Base-by-base conservation (phyloP, 306 rosid genomes). In the Vigna trinervia region DNA sequence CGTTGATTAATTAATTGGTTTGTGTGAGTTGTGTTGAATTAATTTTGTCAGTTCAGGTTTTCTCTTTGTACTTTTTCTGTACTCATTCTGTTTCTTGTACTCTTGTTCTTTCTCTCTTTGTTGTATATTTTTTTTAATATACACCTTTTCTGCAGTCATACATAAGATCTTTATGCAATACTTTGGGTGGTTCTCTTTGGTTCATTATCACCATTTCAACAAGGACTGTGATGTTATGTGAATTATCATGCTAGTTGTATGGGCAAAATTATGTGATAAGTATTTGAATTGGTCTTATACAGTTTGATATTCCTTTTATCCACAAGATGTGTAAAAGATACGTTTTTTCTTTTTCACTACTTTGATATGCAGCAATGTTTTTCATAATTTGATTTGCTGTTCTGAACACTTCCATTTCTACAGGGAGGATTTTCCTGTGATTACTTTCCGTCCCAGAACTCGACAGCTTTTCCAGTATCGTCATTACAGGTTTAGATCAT, bases 391-490 rank as follows among this genome's bases (percentile, higher is more conserved):
- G 22, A 47, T 76, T 74, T 56, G 12, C 22, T 78, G 41, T 70
- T 80, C 79, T 80, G 57, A 68, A 23, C 52, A n/a, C 69, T 54
- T 63, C 54, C 39, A 47, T 83, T 69, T 83, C 59, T 83, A 76
- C 91, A 96, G 99, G 99, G 98, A 91, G 84, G 98, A 92, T 80
- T 89, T 84, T 86, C 96, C 94, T 9, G 85, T 81, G 65, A 85
- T 80, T 81, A 91, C 99, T 79, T 96, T 92, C 76, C 99, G 98
- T 71, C 97, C 98, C 3, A 86, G 90, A 81, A 97, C 98, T 77
- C 84, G 93, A 75, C 99, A 71, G 17, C 89, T 96, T 59, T 96
- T 96, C 87, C 99, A 96, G 77, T 96, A 96, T 83, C 99, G 99
- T 80, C 93, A 92, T 87, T 96, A 96, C 88, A 96, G 99, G 99